These are phyloP conservation scores for Pythium scleroteichum DNA, from an alignment of 352 stramenopile species.

Conservation along the genomic window DNA sequence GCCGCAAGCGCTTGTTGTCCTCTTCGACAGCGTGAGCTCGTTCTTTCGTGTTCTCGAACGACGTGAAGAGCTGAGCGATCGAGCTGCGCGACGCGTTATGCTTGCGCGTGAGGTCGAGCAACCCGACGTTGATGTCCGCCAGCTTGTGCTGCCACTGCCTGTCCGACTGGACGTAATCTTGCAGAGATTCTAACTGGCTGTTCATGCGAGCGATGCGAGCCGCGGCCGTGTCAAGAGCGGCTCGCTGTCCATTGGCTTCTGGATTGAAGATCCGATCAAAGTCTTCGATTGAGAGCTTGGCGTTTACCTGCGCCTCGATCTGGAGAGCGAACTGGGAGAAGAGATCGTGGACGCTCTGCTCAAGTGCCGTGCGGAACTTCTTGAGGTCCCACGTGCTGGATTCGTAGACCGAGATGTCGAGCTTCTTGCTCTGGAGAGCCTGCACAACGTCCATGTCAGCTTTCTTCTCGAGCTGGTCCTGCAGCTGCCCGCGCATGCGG, in stretches of 20 bases:
- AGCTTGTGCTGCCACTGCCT: constrained; percentile 48
- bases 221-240: constrained; percentile 47
- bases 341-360: constrained; percentile 62
- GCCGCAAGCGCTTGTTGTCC: constrained; percentile 1
- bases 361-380: constrained; percentile 49
- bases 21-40: constrained; percentile 5
- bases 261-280: constrained; percentile 70
- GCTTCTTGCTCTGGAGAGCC: constrained; percentile 47
- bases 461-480: constrained; percentile 39
- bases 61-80: constrained; percentile 44
- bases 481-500: constrained; percentile 35
- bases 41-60: constrained; percentile 29
- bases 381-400: constrained; percentile 50
- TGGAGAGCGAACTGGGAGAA: constrained; percentile 57
- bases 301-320: constrained; percentile 49
- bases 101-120: constrained; percentile 54
- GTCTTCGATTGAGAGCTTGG: constrained; percentile 61
- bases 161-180: constrained; percentile 49
- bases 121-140: constrained; percentile 42
- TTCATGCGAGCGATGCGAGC: constrained; percentile 52
- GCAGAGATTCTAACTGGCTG: constrained; percentile 44
- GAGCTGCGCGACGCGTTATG: constrained; percentile 44
- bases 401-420: constrained; percentile 69
- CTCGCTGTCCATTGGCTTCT: constrained; percentile 47
- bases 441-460: constrained; percentile 36